Percentiles rank a stretch among this genome's conserved stretches.
phyloP scores from a whole-genome alignment of 2,329 filamentous ascomycete species.

The Colletotrichum shisoi region DNA sequence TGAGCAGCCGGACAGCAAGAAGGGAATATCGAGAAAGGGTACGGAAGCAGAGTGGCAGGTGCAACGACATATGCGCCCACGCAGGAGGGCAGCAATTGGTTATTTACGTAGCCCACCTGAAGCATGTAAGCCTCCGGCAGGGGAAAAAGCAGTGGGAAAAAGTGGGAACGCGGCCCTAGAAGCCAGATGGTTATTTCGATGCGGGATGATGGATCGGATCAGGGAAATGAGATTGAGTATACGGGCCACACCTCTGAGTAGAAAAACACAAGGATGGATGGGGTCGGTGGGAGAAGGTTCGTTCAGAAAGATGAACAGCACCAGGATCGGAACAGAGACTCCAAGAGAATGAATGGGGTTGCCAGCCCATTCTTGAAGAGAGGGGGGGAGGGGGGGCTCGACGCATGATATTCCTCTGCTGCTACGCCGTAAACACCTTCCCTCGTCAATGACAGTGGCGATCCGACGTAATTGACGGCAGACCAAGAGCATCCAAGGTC shows the following conservation, averaged over 20 bases:
- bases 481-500: not conserved
- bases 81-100: conserved; percentile 7
- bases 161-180: conserved; percentile 34
- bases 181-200: conserved; percentile 19
- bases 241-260: not conserved
- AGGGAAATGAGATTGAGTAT: conserved; percentile 38
- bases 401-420: not conserved
- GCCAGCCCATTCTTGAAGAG: conserved; percentile 10
- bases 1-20: conserved; percentile 22
- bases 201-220: conserved; percentile 20
- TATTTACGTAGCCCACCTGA: conserved; percentile 32
- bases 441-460: conserved; percentile 23
- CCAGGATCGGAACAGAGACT: not conserved
- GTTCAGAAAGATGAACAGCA: not conserved
- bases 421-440: conserved; percentile 18
- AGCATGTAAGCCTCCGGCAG: conserved; percentile 28
- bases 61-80: conserved; percentile 1
- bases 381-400: not conserved
- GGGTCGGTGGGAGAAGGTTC: not conserved
- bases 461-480: conserved; percentile 20
- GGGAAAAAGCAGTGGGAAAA: conserved; percentile 18
- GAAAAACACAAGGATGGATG: conserved; percentile 7
- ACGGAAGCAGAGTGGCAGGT: conserved; percentile 15
- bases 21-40: not conserved
- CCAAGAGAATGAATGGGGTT: conserved; percentile 3